Base-by-base conservation (phyloP, 192 early-diverging fungal genomes). In the Backusella tuberculispora region DNA sequence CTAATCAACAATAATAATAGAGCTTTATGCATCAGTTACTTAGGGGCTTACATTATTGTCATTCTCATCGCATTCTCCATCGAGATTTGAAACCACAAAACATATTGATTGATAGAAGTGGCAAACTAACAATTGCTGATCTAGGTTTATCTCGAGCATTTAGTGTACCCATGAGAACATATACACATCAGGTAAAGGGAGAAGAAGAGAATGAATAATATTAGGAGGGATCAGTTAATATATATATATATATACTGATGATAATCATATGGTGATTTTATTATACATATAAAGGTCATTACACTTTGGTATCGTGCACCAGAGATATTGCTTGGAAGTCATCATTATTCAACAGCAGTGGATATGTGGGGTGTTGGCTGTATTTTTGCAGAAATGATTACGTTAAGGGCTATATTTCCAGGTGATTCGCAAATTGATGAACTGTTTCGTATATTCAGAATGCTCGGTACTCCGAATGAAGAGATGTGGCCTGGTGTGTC, bases 31-130 rank as follows among this genome's bases (percentile, higher is more conserved):
- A 89, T 77, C 98, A 99, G 83, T 84, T 99, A 12, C 72, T 96
- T 75, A 88, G 89, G 74, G 98, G 97, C 15, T 79, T 99, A 17
- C 83, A 87, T 40, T 98, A 91, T 85, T 98, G 97, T 76, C 98
- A 99, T 82, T 88, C 90, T 42, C 91, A 89, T 74, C 88, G 98
- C n/a, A 94, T 98, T 67, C 81, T 99, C 37, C 98, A 99, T 83
- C 90, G 98, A 15, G 98, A 99, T 79, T 84, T 99, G 56, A 99
- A 99, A 74, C 98, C 97, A n/a, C 96, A 98, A 84, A 99, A 99
- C 80, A 74, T 98, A 80, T 87, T 99, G 41, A 97, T 99, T 81
- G 96, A 97, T 76, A 89, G 90, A 77, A 79, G 85, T 0, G 92
- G 94, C 3, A 94, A 87, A 78, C 85, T 99, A 42, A 98, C 96